A percentile compares a stretch with the other conserved stretches of the same genome.
Evolutionary conservation across 2,329 filamentous ascomycete species (phyloP).

Genomic region (Diaporthe sp.): DNA sequence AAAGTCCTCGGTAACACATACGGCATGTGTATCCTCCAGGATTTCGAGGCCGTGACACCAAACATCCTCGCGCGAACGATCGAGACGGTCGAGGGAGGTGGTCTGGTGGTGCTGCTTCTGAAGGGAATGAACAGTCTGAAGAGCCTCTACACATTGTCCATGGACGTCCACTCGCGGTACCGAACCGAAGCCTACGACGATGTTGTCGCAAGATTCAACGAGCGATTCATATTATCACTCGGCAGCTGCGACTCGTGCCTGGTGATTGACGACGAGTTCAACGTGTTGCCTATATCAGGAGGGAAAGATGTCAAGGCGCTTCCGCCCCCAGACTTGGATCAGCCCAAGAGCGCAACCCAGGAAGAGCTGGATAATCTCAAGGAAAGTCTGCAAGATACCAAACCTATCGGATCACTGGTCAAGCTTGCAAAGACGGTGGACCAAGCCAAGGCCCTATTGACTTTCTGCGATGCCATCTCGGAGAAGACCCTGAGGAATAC

Average conservation of each 20-base stretch:
- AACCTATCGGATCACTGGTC: constrained; percentile 87
- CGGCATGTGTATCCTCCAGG: constrained; percentile 97
- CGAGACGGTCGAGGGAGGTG: constrained; percentile 97
- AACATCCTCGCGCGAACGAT: constrained; percentile 95
- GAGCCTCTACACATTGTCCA: constrained; percentile 95
- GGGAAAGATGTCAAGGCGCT: constrained; percentile 90
- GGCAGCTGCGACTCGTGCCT: constrained; percentile 96
- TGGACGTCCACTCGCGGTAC: constrained; percentile 98
- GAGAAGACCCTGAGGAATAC: constrained; percentile 97
- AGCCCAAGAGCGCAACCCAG: constrained; percentile 78
- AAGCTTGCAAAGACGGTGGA: constrained; percentile 91
- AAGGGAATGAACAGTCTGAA: constrained; percentile 98
- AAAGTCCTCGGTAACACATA: constrained; percentile 99
- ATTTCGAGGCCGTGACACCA: constrained; percentile 98
- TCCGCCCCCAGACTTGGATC: constrained; percentile 80
- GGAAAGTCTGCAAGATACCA: constrained; percentile 85
- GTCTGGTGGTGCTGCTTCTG: constrained; percentile 87
- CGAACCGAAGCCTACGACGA: constrained; percentile 96
- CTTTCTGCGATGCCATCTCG: constrained; percentile 94
- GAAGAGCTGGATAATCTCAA: constrained; percentile 89
- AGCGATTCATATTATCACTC: constrained; percentile 94
- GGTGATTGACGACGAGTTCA: constrained; percentile 97
- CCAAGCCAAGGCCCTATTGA: constrained; percentile 96
- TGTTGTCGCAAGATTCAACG: constrained; percentile 96
- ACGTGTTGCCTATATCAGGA: constrained; percentile 96